Percentiles rank a stretch among this genome's conserved stretches.
These are phyloP conservation scores for Fraxinus cuspidata DNA, from an alignment of 257 asterid genomes.

Conservation along the genomic window DNA sequence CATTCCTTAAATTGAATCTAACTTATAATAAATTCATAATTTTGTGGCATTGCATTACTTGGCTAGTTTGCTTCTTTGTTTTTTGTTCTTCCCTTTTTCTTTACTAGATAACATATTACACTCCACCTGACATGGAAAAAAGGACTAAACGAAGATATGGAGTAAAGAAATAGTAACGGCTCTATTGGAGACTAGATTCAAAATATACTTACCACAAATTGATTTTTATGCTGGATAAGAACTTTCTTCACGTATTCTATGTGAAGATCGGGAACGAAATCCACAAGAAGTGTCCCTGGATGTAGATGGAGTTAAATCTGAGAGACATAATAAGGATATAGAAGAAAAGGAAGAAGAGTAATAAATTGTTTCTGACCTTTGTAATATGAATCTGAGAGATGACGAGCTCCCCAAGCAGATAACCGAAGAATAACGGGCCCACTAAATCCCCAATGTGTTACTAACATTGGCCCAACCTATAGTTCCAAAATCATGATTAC, in stretches of 20 bases:
- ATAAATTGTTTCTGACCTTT: constrained; percentile 50
- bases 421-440: constrained; percentile 93
- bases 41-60: not conserved
- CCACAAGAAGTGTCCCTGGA: constrained; percentile 77
- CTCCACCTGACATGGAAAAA: not conserved
- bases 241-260: constrained; percentile 66
- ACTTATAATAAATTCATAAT: constrained; percentile 7
- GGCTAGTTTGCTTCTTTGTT: not conserved
- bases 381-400: constrained; percentile 67
- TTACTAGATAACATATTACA: not conserved
- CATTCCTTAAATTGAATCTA: not conserved
- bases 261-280: constrained; percentile 75
- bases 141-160: constrained; percentile 7
- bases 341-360: constrained; percentile 9
- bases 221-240: constrained; percentile 65
- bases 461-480: constrained; percentile 92
- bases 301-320: constrained; percentile 29
- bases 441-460: constrained; percentile 97
- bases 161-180: constrained; percentile 2
- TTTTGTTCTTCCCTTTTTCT: constrained; percentile 3
- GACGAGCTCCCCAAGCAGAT: constrained; percentile 99
- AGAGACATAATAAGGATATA: constrained; percentile 18
- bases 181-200: constrained; percentile 11
- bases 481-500: constrained; percentile 33
- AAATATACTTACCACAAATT: constrained; percentile 55